Base-by-base conservation (phyloP, 164 flowering plant species). In the Berberis vulgaris region DNA sequence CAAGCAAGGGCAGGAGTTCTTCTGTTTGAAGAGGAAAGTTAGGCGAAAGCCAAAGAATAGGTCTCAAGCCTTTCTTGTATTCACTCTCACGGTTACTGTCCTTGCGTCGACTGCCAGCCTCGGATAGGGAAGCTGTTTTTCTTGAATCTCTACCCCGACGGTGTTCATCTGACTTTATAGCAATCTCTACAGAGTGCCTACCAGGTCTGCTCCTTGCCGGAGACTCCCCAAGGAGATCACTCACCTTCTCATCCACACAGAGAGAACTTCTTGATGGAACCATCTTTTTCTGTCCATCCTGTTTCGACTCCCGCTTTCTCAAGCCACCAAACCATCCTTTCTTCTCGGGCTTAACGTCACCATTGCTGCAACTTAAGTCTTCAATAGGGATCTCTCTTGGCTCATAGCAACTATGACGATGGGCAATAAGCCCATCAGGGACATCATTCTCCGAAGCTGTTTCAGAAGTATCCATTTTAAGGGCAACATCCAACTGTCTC, bases 21-120 rank as follows among this genome's bases (percentile, higher is more conserved):
- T 94, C 96, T 12, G 91, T 91, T 66, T 70, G 82, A 47, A 94
- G 76, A 0, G 96, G 97, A 63, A 94, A 94, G 70, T 80, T 74
- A 4, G 93, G 87, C 45, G 99, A 83, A 67, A 94, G 97, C 97
- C 97, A 94, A 11, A 94, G 87, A 74, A 80, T 70, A 56, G 97
- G 99, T 78, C 96, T 91, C 78, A 94, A 76, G 13, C 99, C 97
- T 81, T 91, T 94, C 75, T 85, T 94, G 68, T 87, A 94, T 71
- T 94, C 99, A 64, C 73, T 91, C 82, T 94, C 99, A 45, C 78
- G 82, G 65, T 58, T 66, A 40, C 73, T 82, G 56, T 86, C 91
- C 76, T 84, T 86, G 41, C 83, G 81, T n/a, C 81, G 69, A 59
- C 74, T 70, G 54, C 76, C 73, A 61, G 59, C 72, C 42, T 83